Conservation (phyloP, 805 yeast genomes). For the Saccharomycopsis sp. region DNA sequence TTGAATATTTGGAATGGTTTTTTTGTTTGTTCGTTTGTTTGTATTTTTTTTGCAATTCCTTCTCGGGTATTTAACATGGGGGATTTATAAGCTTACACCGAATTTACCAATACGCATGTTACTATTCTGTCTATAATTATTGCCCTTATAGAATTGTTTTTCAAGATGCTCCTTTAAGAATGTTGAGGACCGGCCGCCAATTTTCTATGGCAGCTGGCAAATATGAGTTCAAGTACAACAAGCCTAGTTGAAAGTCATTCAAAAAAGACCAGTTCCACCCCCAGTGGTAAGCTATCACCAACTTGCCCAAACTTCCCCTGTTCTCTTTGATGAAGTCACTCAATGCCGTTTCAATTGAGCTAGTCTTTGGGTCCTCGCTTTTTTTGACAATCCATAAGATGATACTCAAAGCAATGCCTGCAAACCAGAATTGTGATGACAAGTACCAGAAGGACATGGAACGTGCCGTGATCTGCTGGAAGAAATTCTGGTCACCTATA, state of each 20-base stretch:
- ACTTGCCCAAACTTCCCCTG: conserved; percentile 8
- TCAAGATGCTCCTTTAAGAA: background rate
- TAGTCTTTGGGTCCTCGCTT: background rate
- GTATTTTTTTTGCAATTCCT: background rate
- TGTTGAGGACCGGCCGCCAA: conserved; percentile 9
- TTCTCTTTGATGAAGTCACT: conserved; percentile 3
- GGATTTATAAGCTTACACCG: too few relatives aligned
- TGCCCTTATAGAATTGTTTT: too few relatives aligned
- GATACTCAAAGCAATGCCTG: conserved; percentile 11
- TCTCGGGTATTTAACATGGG: too few relatives aligned
- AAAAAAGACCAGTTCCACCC: conserved; percentile 18
- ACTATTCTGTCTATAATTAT: too few relatives aligned
- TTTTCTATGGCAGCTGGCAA: conserved; percentile 8
- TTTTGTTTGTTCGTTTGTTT: background rate
- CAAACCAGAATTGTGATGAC: conserved; percentile 20
- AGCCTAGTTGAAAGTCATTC: conserved; percentile 18
- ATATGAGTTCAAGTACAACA: conserved; percentile 13
- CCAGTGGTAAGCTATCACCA: conserved; percentile 20
- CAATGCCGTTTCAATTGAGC: background rate
- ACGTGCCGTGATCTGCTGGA: conserved; percentile 2
- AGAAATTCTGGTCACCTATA: conserved; percentile 16
- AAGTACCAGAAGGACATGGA: conserved; percentile 14
- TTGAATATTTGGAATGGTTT: background rate
- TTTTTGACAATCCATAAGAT: conserved; percentile 2
- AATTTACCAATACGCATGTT: too few relatives aligned